Conservation (phyloP, 2,329 filamentous ascomycete genomes). For the Cylindrodendrum hubeiense region DNA sequence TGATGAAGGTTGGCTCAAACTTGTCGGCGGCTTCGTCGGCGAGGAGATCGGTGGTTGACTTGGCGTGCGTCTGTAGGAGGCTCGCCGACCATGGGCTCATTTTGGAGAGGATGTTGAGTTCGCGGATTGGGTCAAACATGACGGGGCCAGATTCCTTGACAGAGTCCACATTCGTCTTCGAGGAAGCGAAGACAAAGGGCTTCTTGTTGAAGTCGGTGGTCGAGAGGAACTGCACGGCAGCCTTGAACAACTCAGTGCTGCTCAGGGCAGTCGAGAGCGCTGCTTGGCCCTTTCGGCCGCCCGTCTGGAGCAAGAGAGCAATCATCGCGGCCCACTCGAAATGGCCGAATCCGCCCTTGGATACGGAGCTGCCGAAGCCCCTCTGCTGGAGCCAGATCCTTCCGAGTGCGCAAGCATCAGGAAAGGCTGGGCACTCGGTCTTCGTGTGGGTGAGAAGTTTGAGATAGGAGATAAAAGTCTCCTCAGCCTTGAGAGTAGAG, state of each 20-base stretch:
- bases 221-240: constrained; percentile 87
- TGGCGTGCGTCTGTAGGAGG: constrained; percentile 80
- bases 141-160: constrained; percentile 69
- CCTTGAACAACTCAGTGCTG: constrained; percentile 95
- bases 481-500: constrained; percentile 83
- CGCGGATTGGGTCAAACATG: constrained; percentile 80
- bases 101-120: constrained; percentile 89
- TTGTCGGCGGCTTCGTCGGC: constrained; percentile 81
- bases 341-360: constrained; percentile 87
- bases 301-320: constrained; percentile 84
- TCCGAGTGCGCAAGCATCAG: constrained; percentile 87
- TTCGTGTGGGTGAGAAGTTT: constrained; percentile 79
- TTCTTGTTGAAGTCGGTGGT: constrained; percentile 78
- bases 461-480: constrained; percentile 79
- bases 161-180: constrained; percentile 48
- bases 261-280: constrained; percentile 85
- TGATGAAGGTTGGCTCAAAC: constrained; percentile 88
- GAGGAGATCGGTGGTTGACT: constrained; percentile 79
- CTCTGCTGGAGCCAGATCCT: constrained; percentile 91
- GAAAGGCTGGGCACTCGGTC: constrained; percentile 78
- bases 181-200: constrained; percentile 65
- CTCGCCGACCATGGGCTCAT: constrained; percentile 89
- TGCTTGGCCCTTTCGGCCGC: constrained; percentile 77
- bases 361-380: constrained; percentile 78
- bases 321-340: constrained; percentile 91